Base-by-base conservation (phyloP, 2,329 filamentous ascomycete genomes). In the Sclerotinia sclerotiorum region DNA sequence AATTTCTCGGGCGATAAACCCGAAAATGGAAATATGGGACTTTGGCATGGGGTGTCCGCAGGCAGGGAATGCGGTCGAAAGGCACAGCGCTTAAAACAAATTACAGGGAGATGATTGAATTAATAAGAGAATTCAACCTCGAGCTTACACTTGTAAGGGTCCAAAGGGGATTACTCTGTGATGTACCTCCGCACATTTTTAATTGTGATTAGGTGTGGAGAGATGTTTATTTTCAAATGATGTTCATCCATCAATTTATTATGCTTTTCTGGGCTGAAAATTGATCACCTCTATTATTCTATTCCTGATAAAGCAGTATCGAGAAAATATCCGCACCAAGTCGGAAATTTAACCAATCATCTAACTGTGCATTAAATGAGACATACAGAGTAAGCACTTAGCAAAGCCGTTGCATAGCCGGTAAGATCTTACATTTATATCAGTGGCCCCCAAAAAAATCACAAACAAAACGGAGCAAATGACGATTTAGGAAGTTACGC, bases 61-160 rank as follows among this genome's bases (percentile, higher is more conserved):
- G 24, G 46, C 27, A n/a, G 17, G 46, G 42, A 60, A 48, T 21
- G 42, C 27, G 32, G 21, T 24, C 11, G 13, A 61, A 44, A 61
- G 27, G 58, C 58, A 61, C 27, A 24, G 58, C 58, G 44, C 58
- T 49, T 61, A 35, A 48, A 56, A 32, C 5, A 49, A 35, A 35
- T 24, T 35, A 49, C 27, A 35, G n/a, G 10, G 27, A 32, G 27
- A 60, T 60, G 24, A 60, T 21, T 44, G 39, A 27, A 44, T 29
- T 17, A 10, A 5, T 27, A 46, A 21, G 4, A 60, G 27, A n/a
- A 48, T 32, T 35, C 11, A 19, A 49, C 29, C 27, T 35, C 44
- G 44, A 29, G 39, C 15, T 24, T 58, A 29, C 15, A 29, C 56
- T 46, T 21, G 39, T 58, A 46, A 15, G 39, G 24, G 2, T 21